Evolutionary conservation across 495 filamentous ascomycete species (phyloP).

Genomic region (Xylaria palmicola): DNA sequence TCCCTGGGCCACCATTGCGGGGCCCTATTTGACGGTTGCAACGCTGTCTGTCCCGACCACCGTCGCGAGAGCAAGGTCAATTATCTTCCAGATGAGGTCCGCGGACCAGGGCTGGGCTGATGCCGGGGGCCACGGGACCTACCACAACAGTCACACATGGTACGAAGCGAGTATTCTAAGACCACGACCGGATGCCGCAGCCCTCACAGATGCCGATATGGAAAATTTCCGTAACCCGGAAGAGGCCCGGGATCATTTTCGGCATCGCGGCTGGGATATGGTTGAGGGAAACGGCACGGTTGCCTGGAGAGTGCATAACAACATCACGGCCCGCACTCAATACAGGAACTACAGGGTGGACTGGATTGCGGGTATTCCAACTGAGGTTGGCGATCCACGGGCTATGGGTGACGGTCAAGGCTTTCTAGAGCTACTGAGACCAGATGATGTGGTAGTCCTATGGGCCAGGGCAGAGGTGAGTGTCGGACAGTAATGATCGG

Average conservation of each 20-base stretch:
- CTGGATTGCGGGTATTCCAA: conserved; percentile 11
- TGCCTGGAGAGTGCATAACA: conserved; percentile 21
- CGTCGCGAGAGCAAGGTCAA: neutral
- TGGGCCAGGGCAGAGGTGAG: conserved; percentile 20
- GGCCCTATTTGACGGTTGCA: neutral
- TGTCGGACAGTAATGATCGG: neutral
- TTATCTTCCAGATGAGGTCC: conserved; percentile 17
- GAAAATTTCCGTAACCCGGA: neutral
- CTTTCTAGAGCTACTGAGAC: conserved; percentile 15
- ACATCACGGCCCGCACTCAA: neutral
- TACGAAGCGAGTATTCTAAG: conserved; percentile 23
- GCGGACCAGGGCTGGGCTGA: conserved; percentile 16
- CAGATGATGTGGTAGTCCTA: conserved; percentile 13
- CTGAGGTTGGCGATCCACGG: conserved; percentile 4
- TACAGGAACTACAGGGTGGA: conserved; percentile 16
- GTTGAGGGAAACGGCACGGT: conserved; percentile 7
- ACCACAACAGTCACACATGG: conserved; percentile 16
- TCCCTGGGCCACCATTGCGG: neutral
- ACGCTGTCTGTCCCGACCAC: neutral
- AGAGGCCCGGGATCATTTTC: neutral
- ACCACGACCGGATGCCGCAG: neutral
- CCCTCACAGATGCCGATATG: conserved; percentile 7
- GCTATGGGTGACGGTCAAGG: conserved; percentile 10
- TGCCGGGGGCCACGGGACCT: conserved; percentile 7
- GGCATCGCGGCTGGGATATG: conserved; percentile 18